Evolutionary conservation across 805 yeast species (phyloP), one percentile per base, ranked within the genome.

Genomic region (Tetrapisispora nanseiensis): DNA sequence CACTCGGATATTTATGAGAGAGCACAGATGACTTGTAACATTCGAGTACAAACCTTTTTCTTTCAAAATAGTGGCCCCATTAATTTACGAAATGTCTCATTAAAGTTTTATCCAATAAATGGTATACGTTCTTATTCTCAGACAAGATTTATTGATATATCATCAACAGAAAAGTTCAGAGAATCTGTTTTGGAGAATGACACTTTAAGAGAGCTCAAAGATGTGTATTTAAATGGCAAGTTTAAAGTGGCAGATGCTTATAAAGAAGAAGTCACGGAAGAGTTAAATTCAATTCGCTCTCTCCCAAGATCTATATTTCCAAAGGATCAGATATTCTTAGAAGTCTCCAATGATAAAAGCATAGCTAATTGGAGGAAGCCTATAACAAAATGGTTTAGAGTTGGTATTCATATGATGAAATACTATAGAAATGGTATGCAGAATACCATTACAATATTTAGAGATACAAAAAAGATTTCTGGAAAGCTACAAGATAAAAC

Each of bases 381-480:
- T 37, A 31, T 57, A 37, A 49, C 48, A 40, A 75, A 75, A 48
- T 66, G 66, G 51, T 52, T 60, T 19, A 61, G 68, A 1, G 70
- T 70, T 47, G 76, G 73, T 6, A 70, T 71, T 51, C 48, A 62
- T 2, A 48, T 76, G 33, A 50, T 79, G 32, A 56, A 56, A 6
- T 78, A 80, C 55, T 82, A 81, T 62, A 72, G 72, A 46, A 56
- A 63, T 2, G 89, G 90, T 1, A 66, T 81, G 2, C 57, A 63
- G 18, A 74, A 72, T 48, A 72, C 80, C 1, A 78, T 80, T 76
- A 46, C 57, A 1, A 76, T 76, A 45, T 51, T 64, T 23, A 56
- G 54, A 20, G 43, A 49, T 1, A 53, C 69, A 2, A 54, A 52
- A 6, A 18, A 16, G 2, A 34, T 42, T 18, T 26, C 19, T 18